Conservation (phyloP, 176 grass and related monocot species). For the Oryza australiensis region DNA sequence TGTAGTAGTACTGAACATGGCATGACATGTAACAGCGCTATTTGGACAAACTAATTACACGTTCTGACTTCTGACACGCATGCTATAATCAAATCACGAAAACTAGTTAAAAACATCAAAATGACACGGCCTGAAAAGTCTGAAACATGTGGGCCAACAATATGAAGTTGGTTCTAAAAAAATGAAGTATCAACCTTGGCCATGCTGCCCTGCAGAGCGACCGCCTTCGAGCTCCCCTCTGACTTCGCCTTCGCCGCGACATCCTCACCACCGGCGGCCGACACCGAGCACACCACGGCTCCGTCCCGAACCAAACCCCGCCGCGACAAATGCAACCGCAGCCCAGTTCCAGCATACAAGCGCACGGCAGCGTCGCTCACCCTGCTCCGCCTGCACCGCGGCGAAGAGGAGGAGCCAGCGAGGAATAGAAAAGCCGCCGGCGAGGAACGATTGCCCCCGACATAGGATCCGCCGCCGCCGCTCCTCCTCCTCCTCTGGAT, state of each 20-base stretch:
- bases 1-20: background rate
- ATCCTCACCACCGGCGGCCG: conserved; percentile 12
- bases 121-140: background rate
- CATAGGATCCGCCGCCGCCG: conserved; percentile 21
- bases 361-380: background rate
- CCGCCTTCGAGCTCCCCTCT: background rate
- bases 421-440: conserved; percentile 32
- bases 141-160: background rate
- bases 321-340: conserved; percentile 33
- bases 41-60: background rate
- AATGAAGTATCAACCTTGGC: conserved; percentile 23
- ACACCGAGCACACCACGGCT: conserved; percentile 14
- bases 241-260: background rate
- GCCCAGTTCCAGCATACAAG: conserved; percentile 9
- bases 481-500: background rate
- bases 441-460: conserved; percentile 36
- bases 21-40: background rate
- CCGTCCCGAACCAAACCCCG: background rate
- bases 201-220: conserved; percentile 28
- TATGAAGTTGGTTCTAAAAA: background rate
- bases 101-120: background rate
- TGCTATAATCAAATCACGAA: background rate
- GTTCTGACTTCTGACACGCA: conserved; percentile 12
- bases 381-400: conserved; percentile 22
- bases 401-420: conserved; percentile 20